A percentile compares a stretch with the other conserved stretches of the same genome.
phyloP scores from a whole-genome alignment of 768 basidiomycete species.

The Agrocybe pediades region DNA sequence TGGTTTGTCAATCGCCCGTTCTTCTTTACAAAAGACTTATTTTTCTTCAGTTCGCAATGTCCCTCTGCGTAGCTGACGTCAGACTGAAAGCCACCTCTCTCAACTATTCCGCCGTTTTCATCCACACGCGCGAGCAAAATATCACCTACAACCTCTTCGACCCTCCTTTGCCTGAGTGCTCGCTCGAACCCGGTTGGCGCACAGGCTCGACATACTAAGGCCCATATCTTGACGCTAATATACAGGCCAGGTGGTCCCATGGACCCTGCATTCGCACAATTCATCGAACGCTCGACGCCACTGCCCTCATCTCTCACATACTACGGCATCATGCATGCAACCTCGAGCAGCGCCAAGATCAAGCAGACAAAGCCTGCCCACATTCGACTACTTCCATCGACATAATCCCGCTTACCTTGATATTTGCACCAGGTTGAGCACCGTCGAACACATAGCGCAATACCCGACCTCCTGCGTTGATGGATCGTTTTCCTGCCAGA shows the following conservation, averaged over 20 bases:
- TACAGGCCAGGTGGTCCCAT: background rate
- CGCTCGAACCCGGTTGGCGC: slow-evolving; percentile 27
- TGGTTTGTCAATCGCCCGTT: slow-evolving; percentile 19
- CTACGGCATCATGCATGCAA: too few species aligned
- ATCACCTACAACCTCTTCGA: slow-evolving; percentile 42
- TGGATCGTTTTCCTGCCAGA: too few species aligned
- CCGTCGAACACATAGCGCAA: too few species aligned
- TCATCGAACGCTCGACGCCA: background rate
- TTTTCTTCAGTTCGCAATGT: slow-evolving; percentile 29
- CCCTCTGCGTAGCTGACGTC: slow-evolving; percentile 36
- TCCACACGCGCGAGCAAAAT: slow-evolving; percentile 36
- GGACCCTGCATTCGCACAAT: background rate
- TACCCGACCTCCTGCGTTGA: too few species aligned
- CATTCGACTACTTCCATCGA: too few species aligned
- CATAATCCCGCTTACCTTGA: too few species aligned
- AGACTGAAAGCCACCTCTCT: slow-evolving; percentile 32
- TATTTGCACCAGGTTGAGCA: too few species aligned
- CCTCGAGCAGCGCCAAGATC: too few species aligned
- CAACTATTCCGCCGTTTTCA: slow-evolving; percentile 33
- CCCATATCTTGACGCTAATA: background rate
- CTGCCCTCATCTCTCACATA: too few species aligned
- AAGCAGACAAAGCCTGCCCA: too few species aligned
- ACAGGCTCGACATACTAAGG: slow-evolving; percentile 37
- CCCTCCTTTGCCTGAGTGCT: slow-evolving; percentile 28
- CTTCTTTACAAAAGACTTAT: background rate